Evolutionary conservation across 2,329 filamentous ascomycete species (phyloP).

Genomic region (Ophiosphaerella korrae): DNA sequence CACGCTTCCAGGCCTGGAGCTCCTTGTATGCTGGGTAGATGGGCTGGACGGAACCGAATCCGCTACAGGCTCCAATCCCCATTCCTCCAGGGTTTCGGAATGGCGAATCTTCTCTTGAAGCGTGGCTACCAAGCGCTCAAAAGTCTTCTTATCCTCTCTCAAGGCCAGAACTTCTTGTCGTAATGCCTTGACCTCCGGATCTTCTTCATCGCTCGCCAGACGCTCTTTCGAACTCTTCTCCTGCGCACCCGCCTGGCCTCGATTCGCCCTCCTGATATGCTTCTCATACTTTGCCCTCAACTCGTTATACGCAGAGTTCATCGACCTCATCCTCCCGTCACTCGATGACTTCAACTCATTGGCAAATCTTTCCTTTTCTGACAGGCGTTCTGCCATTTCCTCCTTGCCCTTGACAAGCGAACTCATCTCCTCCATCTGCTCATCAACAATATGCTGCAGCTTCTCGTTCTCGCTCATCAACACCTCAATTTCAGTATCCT

Average conservation of each 20-base stretch:
- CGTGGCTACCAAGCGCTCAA: conserved; percentile 35
- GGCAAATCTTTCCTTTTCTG: conserved; percentile 34
- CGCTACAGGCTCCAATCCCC: conserved; percentile 18
- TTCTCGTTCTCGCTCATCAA: conserved; percentile 35
- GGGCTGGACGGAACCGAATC: conserved; percentile 15
- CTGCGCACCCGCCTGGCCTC: conserved; percentile 21
- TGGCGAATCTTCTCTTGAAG: conserved; percentile 39
- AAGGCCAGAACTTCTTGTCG: conserved; percentile 37
- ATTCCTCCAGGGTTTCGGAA: conserved; percentile 32
- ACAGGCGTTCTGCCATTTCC: conserved; percentile 29
- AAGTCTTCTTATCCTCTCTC: conserved; percentile 37
- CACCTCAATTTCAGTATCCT: conserved; percentile 35
- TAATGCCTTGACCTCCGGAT: conserved; percentile 28
- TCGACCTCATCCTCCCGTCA: conserved; percentile 25
- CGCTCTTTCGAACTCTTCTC: conserved; percentile 24
- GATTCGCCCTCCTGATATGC: conserved; percentile 18
- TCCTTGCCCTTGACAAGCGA: conserved; percentile 27
- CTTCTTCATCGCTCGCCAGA: background rate
- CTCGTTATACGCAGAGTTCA: conserved; percentile 28
- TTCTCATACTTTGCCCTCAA: conserved; percentile 24
- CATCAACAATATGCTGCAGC: conserved; percentile 32
- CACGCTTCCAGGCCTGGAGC: conserved; percentile 15
- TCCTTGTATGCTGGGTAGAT: conserved; percentile 11
- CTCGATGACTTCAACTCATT: conserved; percentile 28
- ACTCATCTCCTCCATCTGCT: conserved; percentile 31